Conservation (phyloP, 2,329 filamentous ascomycete genomes). For the Zymoseptoria brevis region DNA sequence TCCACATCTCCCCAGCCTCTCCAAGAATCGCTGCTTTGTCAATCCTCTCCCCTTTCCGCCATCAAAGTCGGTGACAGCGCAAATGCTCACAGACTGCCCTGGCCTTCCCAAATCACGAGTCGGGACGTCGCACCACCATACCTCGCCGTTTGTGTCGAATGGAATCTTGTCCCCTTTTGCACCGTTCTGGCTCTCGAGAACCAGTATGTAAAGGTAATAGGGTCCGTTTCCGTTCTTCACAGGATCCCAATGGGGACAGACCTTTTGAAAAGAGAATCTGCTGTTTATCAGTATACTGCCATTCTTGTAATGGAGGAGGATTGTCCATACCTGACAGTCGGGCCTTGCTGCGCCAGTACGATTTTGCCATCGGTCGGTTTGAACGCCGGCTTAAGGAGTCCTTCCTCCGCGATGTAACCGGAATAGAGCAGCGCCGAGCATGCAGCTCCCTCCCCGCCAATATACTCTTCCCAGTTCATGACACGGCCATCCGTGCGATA, state of each 20-base stretch:
- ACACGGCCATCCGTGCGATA: constrained; percentile 64
- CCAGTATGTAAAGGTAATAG: constrained; percentile 62
- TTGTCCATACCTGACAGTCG: constrained; percentile 35
- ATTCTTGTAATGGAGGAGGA: too few species aligned
- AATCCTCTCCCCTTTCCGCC: constrained; percentile 47
- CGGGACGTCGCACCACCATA: constrained; percentile 72
- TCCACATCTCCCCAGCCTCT: constrained; percentile 39
- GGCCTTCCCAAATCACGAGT: constrained; percentile 57
- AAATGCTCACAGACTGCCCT: constrained; percentile 59
- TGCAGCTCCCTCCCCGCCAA: constrained; percentile 50
- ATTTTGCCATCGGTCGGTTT: constrained; percentile 55
- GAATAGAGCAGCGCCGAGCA: constrained; percentile 40
- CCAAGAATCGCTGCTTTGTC: constrained; percentile 41
- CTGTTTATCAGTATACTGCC: neutral
- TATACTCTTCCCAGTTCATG: constrained; percentile 75
- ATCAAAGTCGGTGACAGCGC: constrained; percentile 50
- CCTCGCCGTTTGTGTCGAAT: constrained; percentile 65
- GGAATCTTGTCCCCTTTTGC: constrained; percentile 60
- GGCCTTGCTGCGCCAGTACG: constrained; percentile 45
- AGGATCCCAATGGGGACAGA: constrained; percentile 79
- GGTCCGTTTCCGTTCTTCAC: constrained; percentile 58
- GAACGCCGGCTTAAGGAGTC: constrained; percentile 51
- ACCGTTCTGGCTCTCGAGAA: constrained; percentile 52
- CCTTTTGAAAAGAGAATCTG: constrained; percentile 65
- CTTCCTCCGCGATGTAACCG: constrained; percentile 42